These are phyloP conservation scores for Dichomitus squalens DNA, from an alignment of 1,284 basidiomycete genomes.

Conservation along the genomic window DNA sequence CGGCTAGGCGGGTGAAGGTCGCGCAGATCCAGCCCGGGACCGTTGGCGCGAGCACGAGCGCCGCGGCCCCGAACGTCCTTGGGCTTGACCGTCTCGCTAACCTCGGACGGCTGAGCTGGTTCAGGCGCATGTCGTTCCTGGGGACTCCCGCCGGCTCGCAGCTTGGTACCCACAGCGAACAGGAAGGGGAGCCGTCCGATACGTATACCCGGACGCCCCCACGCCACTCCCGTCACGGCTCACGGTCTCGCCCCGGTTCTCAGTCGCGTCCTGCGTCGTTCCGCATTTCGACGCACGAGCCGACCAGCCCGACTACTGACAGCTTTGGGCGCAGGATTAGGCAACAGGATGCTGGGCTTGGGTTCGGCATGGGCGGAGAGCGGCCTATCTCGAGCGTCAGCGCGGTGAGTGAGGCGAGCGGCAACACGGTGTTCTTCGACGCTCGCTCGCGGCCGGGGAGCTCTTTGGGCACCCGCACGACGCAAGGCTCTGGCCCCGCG, in stretches of 20 bases:
- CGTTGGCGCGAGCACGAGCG: slow-evolving; percentile 29
- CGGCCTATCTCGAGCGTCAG: slow-evolving; percentile 62
- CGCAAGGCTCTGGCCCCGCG: slow-evolving; percentile 22
- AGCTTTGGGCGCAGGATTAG: slow-evolving; percentile 21
- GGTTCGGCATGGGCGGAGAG: slow-evolving; percentile 41
- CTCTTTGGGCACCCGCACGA: slow-evolving; percentile 33
- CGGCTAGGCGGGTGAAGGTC: slow-evolving; percentile 60
- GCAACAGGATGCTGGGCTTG: slow-evolving; percentile 24
- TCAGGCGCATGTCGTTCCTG: slow-evolving; percentile 39
- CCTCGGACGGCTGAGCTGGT: slow-evolving; percentile 56
- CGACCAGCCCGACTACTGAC: slow-evolving; percentile 11
- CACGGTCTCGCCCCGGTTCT: slow-evolving; percentile 38
- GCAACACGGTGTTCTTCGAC: slow-evolving; percentile 60
- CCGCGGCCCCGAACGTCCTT: slow-evolving; percentile 27
- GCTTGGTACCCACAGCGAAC: slow-evolving; percentile 12
- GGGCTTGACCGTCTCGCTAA: slow-evolving; percentile 48
- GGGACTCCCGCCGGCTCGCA: slow-evolving; percentile 18
- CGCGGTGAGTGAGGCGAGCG: slow-evolving; percentile 51
- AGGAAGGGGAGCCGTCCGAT: slow-evolving; percentile 20
- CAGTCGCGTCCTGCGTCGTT: slow-evolving; percentile 24
- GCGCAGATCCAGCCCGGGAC: slow-evolving; percentile 28
- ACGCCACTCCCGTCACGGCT: slow-evolving; percentile 33
- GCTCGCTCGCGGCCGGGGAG: slow-evolving; percentile 53
- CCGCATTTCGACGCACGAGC: slow-evolving; percentile 21
- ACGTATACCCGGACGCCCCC: slow-evolving; percentile 34